Evolutionary conservation across 495 filamentous ascomycete genomes (phyloP).

Genomic region (Mytilinidion resinicola): DNA sequence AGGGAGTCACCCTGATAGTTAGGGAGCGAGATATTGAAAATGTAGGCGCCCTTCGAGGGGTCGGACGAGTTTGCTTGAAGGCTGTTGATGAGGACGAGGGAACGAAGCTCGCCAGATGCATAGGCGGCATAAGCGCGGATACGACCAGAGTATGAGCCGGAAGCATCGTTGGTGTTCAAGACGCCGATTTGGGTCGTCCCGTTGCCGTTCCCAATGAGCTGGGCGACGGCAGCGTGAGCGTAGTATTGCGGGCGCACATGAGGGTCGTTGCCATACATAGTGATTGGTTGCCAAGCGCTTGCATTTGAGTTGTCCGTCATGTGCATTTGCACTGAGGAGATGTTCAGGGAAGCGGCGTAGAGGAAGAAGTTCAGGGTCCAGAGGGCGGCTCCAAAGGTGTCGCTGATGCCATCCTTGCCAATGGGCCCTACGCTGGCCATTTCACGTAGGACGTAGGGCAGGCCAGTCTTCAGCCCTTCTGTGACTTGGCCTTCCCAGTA

Average conservation of each 20-base stretch:
- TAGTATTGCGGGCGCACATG: conserved; percentile 37
- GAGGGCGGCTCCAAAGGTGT: conserved; percentile 23
- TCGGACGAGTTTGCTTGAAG: conserved; percentile 26
- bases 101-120: conserved; percentile 20
- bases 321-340: conserved; percentile 36
- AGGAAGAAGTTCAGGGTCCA: conserved; percentile 29
- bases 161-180: conserved; percentile 6
- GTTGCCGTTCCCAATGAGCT: conserved; percentile 33
- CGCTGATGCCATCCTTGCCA: conserved; percentile 25
- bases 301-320: conserved; percentile 39
- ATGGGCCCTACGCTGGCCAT: conserved; percentile 36
- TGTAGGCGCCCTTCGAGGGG: conserved; percentile 15
- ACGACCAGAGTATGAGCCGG: conserved; percentile 22
- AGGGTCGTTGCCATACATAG: conserved; percentile 25
- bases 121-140: conserved; percentile 33
- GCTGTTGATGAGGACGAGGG: conserved; percentile 35
- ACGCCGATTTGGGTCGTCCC: conserved; percentile 29
- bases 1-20: conserved; percentile 18
- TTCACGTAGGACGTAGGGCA: conserved; percentile 34
- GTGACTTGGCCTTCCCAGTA: conserved; percentile 32
- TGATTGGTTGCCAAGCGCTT: conserved; percentile 34
- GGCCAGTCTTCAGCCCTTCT: conserved; percentile 29
- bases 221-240: conserved; percentile 35
- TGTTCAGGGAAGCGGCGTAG: conserved; percentile 30
- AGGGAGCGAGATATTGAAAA: conserved; percentile 26